phyloP scores from a whole-genome alignment of 345 rosid genomes.

The Dovyalis caffra region DNA sequence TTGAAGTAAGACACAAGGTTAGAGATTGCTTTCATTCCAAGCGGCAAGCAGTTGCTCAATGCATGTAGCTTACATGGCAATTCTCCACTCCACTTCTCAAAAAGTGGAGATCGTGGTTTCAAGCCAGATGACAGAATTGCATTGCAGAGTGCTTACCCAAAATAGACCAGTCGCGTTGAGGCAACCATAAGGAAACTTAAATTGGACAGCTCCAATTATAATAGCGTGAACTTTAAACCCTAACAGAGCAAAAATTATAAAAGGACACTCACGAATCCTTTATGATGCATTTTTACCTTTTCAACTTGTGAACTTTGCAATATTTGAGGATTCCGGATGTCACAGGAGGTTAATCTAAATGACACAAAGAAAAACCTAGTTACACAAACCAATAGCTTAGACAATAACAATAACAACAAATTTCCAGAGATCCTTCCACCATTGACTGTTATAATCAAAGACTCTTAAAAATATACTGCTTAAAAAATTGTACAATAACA shows the following conservation, averaged over 20 bases:
- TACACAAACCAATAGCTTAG: constrained; percentile 4
- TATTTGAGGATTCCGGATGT: constrained; percentile 45
- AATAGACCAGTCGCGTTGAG: neutral
- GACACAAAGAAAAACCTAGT: constrained; percentile 17
- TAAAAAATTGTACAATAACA: neutral
- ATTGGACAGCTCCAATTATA: neutral
- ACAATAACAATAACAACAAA: neutral
- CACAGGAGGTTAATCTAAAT: constrained; percentile 49
- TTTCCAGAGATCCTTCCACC: neutral
- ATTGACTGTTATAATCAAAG: neutral
- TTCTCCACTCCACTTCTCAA: neutral
- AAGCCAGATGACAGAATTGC: neutral
- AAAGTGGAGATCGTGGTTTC: neutral
- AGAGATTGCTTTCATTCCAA: neutral
- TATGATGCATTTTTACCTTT: constrained; percentile 48
- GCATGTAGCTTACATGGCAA: too few relatives aligned
- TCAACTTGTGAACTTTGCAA: constrained; percentile 47
- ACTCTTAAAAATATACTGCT: constrained; percentile 1
- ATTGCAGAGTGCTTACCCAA: neutral
- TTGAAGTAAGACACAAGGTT: neutral
- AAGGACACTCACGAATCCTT: neutral
- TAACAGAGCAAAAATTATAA: neutral
- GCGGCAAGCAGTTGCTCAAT: too few relatives aligned
- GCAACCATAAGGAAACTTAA: neutral
- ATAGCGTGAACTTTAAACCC: neutral